A percentile compares a stretch with the other conserved stretches of the same genome.
Evolutionary conservation across 768 basidiomycete species (phyloP).

Genomic region (Rhodosporidiobolus odoratus): DNA sequence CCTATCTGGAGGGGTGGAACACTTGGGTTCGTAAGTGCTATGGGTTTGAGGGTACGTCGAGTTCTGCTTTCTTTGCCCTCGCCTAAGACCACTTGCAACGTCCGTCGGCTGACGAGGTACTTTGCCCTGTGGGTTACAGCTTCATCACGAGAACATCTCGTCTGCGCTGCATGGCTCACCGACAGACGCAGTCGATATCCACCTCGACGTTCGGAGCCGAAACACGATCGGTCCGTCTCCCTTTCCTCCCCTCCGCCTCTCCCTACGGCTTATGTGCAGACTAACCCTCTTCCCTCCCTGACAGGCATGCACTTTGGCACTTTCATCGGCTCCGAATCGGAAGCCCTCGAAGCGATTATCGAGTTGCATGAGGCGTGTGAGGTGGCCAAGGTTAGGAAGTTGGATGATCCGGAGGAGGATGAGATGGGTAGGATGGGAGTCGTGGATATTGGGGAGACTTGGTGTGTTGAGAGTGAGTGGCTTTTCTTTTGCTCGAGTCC

Average conservation of each 20-base stretch:
- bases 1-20: constrained; percentile 53
- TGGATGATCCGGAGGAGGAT: constrained; percentile 43
- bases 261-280: too few species aligned
- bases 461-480: constrained; percentile 16
- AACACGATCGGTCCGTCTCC: constrained; percentile 45
- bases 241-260: neutral
- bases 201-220: constrained; percentile 48
- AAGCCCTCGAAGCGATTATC: constrained; percentile 50
- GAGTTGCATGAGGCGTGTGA: constrained; percentile 42
- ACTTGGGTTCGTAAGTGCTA: constrained; percentile 47
- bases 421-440: constrained; percentile 48
- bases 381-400: constrained; percentile 20
- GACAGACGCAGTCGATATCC: constrained; percentile 49
- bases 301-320: constrained; percentile 51
- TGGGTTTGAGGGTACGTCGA: constrained; percentile 48
- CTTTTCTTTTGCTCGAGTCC: too few species aligned
- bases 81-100: neutral
- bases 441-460: constrained; percentile 47
- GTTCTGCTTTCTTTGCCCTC: neutral
- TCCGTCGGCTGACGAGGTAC: neutral
- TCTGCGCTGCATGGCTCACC: constrained; percentile 50
- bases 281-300: neutral
- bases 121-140: too few species aligned
- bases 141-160: constrained; percentile 45
- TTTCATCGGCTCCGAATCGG: constrained; percentile 50